These are phyloP conservation scores for Sclerotinia spermophila DNA, from an alignment of 2,329 filamentous ascomycete species.

Conservation along the genomic window DNA sequence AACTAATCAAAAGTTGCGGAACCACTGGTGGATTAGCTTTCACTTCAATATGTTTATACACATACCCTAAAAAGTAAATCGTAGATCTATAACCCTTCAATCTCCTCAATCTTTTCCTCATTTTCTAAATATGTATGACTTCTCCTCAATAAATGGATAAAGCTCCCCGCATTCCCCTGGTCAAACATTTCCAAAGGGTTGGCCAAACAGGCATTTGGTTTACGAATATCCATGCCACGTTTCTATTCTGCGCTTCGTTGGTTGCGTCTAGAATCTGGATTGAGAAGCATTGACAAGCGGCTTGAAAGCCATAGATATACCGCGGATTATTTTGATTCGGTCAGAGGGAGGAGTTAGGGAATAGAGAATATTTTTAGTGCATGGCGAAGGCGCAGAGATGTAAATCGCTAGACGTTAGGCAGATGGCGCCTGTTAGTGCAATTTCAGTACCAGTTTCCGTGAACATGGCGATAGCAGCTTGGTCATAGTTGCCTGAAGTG, in stretches of 20 bases:
- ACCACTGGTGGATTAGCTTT: slow-evolving; percentile 3
- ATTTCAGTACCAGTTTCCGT: slow-evolving; percentile 21
- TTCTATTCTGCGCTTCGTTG: not conserved
- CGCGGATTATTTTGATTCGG: slow-evolving; percentile 25
- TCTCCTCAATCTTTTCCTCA: slow-evolving; percentile 25
- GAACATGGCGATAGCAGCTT: slow-evolving; percentile 12
- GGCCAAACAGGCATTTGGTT: slow-evolving; percentile 1
- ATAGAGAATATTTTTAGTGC: slow-evolving; percentile 21
- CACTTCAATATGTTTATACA: slow-evolving; percentile 10
- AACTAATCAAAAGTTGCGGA: slow-evolving; percentile 15
- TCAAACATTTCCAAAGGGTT: not conserved
- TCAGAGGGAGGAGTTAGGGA: slow-evolving; percentile 26
- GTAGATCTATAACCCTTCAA: slow-evolving; percentile 17
- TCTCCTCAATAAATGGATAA: not conserved
- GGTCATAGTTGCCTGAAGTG: not conserved
- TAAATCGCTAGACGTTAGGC: slow-evolving; percentile 23
- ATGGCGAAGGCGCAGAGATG: slow-evolving; percentile 25
- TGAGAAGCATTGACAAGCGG: not conserved
- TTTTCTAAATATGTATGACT: not conserved
- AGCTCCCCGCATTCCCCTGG: not conserved
- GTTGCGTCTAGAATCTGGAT: not conserved
- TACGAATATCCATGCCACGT: slow-evolving; percentile 16
- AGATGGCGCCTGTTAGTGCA: slow-evolving; percentile 25
- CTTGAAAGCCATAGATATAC: slow-evolving; percentile 19
- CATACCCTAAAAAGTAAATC: slow-evolving; percentile 17